phyloP scores from a whole-genome alignment of 2,329 filamentous ascomycete genomes.

The Aureobasidium zeae region DNA sequence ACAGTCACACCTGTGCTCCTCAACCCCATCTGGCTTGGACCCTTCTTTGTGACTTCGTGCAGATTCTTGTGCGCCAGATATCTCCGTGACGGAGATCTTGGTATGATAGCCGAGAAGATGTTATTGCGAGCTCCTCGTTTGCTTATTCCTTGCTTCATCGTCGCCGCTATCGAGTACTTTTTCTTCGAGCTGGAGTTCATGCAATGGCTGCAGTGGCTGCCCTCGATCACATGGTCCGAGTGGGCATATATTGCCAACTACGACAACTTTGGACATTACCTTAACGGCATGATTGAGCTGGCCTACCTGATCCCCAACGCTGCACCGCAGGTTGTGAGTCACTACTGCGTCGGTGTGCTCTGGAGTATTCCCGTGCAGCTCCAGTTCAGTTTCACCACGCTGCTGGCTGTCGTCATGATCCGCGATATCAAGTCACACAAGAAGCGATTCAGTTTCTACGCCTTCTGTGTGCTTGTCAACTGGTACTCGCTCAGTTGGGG shows the following conservation, averaged over 20 bases:
- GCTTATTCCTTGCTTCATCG: constrained; percentile 37
- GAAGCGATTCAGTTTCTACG: constrained; percentile 40
- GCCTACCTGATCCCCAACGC: constrained; percentile 41
- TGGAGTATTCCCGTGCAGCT: constrained; percentile 44
- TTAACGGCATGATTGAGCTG: constrained; percentile 38
- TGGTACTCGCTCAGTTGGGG: constrained; percentile 43
- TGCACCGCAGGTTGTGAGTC: constrained; percentile 38
- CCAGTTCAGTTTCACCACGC: constrained; percentile 38
- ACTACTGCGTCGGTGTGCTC: constrained; percentile 42
- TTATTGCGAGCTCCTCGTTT: constrained; percentile 38
- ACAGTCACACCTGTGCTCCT: constrained; percentile 37
- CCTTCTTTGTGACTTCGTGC: constrained; percentile 42
- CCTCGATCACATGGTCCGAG: constrained; percentile 39
- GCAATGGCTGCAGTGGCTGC: constrained; percentile 36
- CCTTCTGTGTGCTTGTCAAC: constrained; percentile 35
- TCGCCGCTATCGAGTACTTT: constrained; percentile 40
- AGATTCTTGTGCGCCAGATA: constrained; percentile 38
- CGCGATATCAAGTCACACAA: constrained; percentile 37
- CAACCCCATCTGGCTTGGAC: constrained; percentile 40
- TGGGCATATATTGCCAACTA: constrained; percentile 39
- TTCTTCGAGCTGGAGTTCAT: constrained; percentile 38
- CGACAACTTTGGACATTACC: constrained; percentile 34
- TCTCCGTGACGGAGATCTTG: constrained; percentile 35
- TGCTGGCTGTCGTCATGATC: constrained; percentile 36
- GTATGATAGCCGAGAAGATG: constrained; percentile 37